Evolutionary conservation across 2,329 filamentous ascomycete genomes (phyloP).

Genomic region (Ascochyta clinopodiicola): DNA sequence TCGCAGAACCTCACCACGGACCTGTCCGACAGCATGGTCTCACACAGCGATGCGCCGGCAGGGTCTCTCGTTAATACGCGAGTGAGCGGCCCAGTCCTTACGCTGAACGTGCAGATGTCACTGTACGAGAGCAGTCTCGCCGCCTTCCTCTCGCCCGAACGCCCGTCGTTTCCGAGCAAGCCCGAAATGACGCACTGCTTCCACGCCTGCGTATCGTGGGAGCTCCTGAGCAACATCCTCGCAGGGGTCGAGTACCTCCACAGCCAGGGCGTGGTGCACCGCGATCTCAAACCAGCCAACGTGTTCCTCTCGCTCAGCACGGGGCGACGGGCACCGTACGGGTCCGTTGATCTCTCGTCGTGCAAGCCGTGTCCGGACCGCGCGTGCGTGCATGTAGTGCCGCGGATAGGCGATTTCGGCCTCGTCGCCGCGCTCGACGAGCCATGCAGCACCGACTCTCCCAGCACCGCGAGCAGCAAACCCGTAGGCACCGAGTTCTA

Average conservation of each 20-base stretch:
- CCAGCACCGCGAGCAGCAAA: constrained; percentile 35
- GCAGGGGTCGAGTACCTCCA: constrained; percentile 72
- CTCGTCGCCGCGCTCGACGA: constrained; percentile 64
- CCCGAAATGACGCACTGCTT: constrained; percentile 63
- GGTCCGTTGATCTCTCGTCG: constrained; percentile 54
- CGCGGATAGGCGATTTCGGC: constrained; percentile 73
- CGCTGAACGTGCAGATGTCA: constrained; percentile 73
- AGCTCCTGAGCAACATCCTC: constrained; percentile 65
- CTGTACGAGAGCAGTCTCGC: constrained; percentile 68
- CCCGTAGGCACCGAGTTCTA: constrained; percentile 69
- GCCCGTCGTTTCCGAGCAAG: constrained; percentile 13
- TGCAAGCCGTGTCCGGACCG: constrained; percentile 55
- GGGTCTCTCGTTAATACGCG: constrained; percentile 30
- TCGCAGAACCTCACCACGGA: constrained; percentile 29
- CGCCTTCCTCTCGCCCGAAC: constrained; percentile 58
- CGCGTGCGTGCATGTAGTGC: constrained; percentile 56
- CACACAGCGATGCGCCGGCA: constrained; percentile 45
- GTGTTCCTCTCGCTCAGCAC: constrained; percentile 65
- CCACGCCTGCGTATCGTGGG: constrained; percentile 63
- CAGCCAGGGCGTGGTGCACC: constrained; percentile 65
- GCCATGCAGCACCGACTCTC: constrained; percentile 28
- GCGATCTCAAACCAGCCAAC: constrained; percentile 73
- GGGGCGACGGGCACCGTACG: constrained; percentile 45
- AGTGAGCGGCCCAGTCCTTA: constrained; percentile 47
- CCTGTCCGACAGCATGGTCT: constrained; percentile 40